Evolutionary conservation across 805 yeast genomes (phyloP).

Genomic region (Suhomyces vadensis): DNA sequence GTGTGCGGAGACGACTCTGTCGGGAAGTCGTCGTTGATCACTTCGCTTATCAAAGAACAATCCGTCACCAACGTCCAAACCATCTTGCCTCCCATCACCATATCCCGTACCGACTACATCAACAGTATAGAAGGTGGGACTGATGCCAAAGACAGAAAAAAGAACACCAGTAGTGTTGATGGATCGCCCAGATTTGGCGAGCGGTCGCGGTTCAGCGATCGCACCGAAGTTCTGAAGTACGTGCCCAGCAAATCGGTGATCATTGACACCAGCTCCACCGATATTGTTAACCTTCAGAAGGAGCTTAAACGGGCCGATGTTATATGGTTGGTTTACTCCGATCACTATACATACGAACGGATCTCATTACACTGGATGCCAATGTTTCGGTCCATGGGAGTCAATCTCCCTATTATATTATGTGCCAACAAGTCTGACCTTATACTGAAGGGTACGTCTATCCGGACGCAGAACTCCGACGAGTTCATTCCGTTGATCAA

Average conservation of each 20-base stretch:
- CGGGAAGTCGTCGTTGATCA: conserved; percentile 78
- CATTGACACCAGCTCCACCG: conserved; percentile 77
- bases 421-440: conserved; percentile 80
- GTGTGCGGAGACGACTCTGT: conserved; percentile 95
- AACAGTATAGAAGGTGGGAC: conserved; percentile 31
- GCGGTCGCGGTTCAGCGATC: background rate
- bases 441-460: conserved; percentile 45
- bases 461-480: conserved; percentile 52
- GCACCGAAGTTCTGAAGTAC: conserved; percentile 24
- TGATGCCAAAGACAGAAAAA: background rate
- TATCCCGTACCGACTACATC: conserved; percentile 66
- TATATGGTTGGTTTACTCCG: conserved; percentile 91
- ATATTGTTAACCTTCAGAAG: conserved; percentile 56
- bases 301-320: conserved; percentile 87
- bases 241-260: conserved; percentile 59
- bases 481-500: conserved; percentile 83
- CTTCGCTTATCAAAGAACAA: conserved; percentile 74
- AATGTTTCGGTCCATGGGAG: conserved; percentile 87
- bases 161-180: conserved; percentile 2
- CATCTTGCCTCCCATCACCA: conserved; percentile 79
- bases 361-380: conserved; percentile 94
- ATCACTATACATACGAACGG: conserved; percentile 92
- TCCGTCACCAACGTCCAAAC: conserved; percentile 69
- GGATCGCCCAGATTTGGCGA: background rate
- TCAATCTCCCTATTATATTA: conserved; percentile 87